A percentile compares a stretch with the other conserved stretches of the same genome.
Conservation (phyloP, 257 asterid species). For the Solanum sejunctum region DNA sequence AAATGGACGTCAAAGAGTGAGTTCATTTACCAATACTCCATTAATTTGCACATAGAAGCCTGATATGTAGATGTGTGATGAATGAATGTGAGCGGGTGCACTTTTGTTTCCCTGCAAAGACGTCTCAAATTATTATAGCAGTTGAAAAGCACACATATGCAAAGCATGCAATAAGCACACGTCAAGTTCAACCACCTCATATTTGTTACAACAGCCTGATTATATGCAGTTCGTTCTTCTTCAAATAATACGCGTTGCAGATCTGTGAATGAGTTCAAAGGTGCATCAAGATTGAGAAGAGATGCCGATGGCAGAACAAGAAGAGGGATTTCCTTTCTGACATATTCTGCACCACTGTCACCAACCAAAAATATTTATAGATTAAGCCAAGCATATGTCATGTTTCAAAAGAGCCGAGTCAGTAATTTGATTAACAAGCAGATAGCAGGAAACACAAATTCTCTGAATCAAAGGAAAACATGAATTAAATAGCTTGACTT, state of each 20-base stretch:
- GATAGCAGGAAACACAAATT: not conserved
- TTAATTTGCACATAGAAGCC: conserved; percentile 97
- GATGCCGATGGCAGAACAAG: conserved; percentile 58
- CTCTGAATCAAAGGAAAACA: not conserved
- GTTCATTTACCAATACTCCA: conserved; percentile 70
- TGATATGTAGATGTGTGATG: conserved; percentile 96
- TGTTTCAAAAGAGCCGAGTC: not conserved
- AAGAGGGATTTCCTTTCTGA: conserved; percentile 90
- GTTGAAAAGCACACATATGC: not conserved
- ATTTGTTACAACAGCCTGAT: conserved; percentile 59
- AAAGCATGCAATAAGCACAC: not conserved
- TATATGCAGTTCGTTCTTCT: conserved; percentile 85
- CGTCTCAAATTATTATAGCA: not conserved
- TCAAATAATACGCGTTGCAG: conserved; percentile 81
- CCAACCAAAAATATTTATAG: conserved; percentile 7
- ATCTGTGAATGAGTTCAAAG: conserved; percentile 57
- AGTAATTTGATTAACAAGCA: not conserved
- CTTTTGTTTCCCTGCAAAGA: conserved; percentile 51
- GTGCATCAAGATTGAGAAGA: conserved; percentile 59
- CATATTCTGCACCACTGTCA: conserved; percentile 92
- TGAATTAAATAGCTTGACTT: not conserved
- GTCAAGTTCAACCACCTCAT: conserved; percentile 31
- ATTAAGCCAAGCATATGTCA: not conserved
- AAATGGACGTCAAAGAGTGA: not conserved
- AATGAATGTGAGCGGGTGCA: conserved; percentile 77